phyloP scores from a whole-genome alignment of 257 asterid genomes.

The Anisodus tanguticus region DNA sequence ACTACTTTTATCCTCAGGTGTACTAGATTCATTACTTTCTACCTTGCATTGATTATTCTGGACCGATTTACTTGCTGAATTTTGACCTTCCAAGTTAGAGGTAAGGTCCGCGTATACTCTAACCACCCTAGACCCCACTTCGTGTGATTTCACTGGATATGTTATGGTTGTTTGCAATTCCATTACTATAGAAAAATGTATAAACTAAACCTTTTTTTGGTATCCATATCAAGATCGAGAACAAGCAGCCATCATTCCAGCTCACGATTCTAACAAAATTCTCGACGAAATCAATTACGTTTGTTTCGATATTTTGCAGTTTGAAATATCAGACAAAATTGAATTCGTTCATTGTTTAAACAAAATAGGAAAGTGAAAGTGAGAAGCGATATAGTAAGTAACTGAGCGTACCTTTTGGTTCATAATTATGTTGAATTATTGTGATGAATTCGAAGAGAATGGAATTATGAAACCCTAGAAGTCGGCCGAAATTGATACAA shows the following conservation, averaged over 20 bases:
- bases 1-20: constrained; percentile 28
- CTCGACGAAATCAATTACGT: background rate
- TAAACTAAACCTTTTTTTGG: background rate
- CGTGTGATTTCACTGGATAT: too few species aligned
- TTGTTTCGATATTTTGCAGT: constrained; percentile 3
- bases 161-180: constrained; percentile 29
- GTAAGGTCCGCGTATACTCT: too few species aligned
- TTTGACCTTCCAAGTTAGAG: constrained; percentile 42
- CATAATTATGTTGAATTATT: constrained; percentile 29
- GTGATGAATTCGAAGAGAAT: constrained; percentile 31
- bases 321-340: constrained; percentile 3
- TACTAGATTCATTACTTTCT: constrained; percentile 45
- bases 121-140: too few species aligned
- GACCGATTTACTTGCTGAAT: constrained; percentile 49
- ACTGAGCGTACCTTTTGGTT: constrained; percentile 42
- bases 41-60: constrained; percentile 46
- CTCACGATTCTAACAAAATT: constrained; percentile 22
- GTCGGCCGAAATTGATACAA: constrained; percentile 24
- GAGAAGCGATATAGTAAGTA: constrained; percentile 17
- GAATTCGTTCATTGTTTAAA: constrained; percentile 11
- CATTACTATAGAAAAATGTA: constrained; percentile 38
- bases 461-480: constrained; percentile 37
- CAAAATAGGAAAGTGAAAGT: background rate
- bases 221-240: constrained; percentile 73
- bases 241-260: constrained; percentile 66